These are phyloP conservation scores for Epichloe gansuensis DNA, from an alignment of 2,329 filamentous ascomycete genomes.

Conservation along the genomic window DNA sequence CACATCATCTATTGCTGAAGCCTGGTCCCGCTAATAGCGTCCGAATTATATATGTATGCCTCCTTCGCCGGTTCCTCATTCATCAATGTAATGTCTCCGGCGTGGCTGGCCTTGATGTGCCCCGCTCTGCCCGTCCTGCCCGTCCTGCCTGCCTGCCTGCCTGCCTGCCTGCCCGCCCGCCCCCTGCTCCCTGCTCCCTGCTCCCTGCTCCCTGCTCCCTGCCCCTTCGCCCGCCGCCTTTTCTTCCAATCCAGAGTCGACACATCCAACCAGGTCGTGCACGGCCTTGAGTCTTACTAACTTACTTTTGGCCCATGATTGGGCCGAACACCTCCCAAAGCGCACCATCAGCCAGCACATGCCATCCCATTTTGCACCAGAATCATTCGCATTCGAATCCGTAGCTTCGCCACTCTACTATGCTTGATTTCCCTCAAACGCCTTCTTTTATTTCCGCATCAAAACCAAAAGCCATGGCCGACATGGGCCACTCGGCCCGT, in stretches of 20 bases:
- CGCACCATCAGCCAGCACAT: slow-evolving; percentile 4
- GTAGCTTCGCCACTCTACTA: slow-evolving; percentile 6
- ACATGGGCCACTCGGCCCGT: neutral
- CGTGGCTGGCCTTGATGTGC: no score
- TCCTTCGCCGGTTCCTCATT: neutral
- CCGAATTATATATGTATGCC: neutral
- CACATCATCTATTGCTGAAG: neutral
- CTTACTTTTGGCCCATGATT: neutral
- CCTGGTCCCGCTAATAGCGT: neutral
- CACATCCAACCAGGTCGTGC: neutral
- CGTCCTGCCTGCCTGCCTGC: no score
- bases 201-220: neutral
- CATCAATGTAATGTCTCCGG: no score
- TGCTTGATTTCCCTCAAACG: slow-evolving; percentile 6
- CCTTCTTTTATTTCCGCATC: slow-evolving; percentile 8
- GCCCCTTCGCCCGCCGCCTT: neutral
- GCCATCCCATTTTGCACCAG: slow-evolving; percentile 4
- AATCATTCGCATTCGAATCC: neutral
- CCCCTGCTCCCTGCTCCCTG: neutral
- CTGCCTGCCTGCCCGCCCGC: no score
- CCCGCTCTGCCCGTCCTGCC: no score
- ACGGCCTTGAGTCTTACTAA: neutral
- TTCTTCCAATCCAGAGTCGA: neutral
- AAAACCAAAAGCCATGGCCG: slow-evolving; percentile 1
- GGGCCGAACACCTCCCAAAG: neutral